Evolutionary conservation across 2,329 filamentous ascomycete genomes (phyloP).

Genomic region (Cyanodermella asteris): DNA sequence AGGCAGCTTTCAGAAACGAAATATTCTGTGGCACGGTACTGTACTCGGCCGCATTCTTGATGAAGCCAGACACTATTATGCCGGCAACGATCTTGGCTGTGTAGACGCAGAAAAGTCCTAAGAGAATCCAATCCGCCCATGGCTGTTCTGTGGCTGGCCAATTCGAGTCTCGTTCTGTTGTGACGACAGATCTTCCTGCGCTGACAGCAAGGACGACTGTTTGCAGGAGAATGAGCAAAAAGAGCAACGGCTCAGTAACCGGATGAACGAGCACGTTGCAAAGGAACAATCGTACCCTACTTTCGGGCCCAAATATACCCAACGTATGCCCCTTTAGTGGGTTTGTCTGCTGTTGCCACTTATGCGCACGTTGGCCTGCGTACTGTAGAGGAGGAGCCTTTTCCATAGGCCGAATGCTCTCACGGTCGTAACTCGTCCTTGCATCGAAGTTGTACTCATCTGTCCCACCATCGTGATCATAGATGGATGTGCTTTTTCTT

Average conservation of each 20-base stretch:
- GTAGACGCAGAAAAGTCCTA: constrained; percentile 72
- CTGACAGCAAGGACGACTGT: constrained; percentile 74
- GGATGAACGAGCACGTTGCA: constrained; percentile 75
- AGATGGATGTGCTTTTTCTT: constrained; percentile 29
- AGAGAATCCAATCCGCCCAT: constrained; percentile 56
- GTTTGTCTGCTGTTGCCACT: constrained; percentile 34
- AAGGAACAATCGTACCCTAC: constrained; percentile 47
- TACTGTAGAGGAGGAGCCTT: constrained; percentile 10
- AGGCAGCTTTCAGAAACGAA: constrained; percentile 50
- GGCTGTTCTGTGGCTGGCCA: constrained; percentile 39
- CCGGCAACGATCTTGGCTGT: constrained; percentile 66
- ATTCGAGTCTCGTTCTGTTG: constrained; percentile 31
- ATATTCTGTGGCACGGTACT: constrained; percentile 67
- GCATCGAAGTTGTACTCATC: constrained; percentile 23
- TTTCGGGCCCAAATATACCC: constrained; percentile 65
- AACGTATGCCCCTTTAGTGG: constrained; percentile 71
- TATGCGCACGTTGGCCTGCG: constrained; percentile 10
- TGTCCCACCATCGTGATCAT: constrained; percentile 29
- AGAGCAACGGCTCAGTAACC: constrained; percentile 63
- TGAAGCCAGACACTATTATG: constrained; percentile 78
- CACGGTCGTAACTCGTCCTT: constrained; percentile 15
- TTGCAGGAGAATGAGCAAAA: constrained; percentile 73
- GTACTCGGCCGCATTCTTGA: constrained; percentile 78
- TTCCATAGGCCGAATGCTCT: constrained; percentile 9
- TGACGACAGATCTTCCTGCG: constrained; percentile 48